Conservation (phyloP, 2,329 filamentous ascomycete genomes). For the Colletotrichum tamarilloi region DNA sequence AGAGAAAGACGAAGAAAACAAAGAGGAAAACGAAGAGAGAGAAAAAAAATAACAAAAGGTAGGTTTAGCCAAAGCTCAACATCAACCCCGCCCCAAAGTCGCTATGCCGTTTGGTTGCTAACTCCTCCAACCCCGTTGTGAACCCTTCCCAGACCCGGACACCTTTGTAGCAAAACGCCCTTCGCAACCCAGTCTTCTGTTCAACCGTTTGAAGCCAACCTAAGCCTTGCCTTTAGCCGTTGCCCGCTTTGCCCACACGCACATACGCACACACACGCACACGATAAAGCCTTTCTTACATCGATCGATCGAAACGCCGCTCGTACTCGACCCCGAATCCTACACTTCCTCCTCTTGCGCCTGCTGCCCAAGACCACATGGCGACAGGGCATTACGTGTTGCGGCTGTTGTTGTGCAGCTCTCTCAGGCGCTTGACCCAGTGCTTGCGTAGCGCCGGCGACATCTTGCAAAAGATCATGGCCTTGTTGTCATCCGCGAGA, state of each 20-base stretch:
- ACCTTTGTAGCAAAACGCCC: constrained; percentile 29
- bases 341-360: constrained; percentile 8
- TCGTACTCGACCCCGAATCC: constrained; percentile 4
- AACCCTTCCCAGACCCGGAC: constrained; percentile 30
- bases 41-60: constrained; percentile 17
- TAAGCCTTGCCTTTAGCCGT: constrained; percentile 7
- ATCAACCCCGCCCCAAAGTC: constrained; percentile 15
- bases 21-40: neutral
- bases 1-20: constrained; percentile 6
- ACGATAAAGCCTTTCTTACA: constrained; percentile 6
- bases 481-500: constrained; percentile 68
- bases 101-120: constrained; percentile 37
- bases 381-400: constrained; percentile 36
- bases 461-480: constrained; percentile 73
- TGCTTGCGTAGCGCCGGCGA: constrained; percentile 61
- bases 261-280: neutral
- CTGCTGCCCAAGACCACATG: neutral
- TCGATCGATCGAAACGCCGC: constrained; percentile 18
- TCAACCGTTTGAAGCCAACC: constrained; percentile 18
- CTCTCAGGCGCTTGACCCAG: constrained; percentile 65
- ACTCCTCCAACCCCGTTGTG: constrained; percentile 29
- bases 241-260: neutral
- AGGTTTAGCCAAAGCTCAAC: constrained; percentile 34
- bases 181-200: constrained; percentile 8
- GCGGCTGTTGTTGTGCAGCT: constrained; percentile 50